Evolutionary conservation across 805 yeast species (phyloP).

Genomic region (Candida coquimbonensis): DNA sequence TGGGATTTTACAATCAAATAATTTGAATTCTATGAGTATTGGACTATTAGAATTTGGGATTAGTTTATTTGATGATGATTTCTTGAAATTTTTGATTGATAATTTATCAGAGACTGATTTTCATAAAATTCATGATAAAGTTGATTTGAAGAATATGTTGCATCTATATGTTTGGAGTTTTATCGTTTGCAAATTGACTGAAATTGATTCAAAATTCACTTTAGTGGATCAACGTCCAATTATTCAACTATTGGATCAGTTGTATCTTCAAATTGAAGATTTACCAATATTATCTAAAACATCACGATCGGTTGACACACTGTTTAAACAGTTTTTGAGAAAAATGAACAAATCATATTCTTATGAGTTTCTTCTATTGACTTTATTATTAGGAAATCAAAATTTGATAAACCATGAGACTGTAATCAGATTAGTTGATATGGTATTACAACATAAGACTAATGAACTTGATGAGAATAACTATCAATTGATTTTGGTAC

Average conservation of each 20-base stretch:
- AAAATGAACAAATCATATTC: constrained; percentile 6
- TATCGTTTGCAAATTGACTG: constrained; percentile 13
- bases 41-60: constrained; percentile 23
- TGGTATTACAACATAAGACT: not conserved
- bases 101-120: constrained; percentile 5
- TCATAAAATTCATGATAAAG: constrained; percentile 5
- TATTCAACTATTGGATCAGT: not conserved
- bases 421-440: not conserved
- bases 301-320: constrained; percentile 3
- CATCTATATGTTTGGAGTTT: constrained; percentile 12
- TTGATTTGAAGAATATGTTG: constrained; percentile 1
- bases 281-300: not conserved
- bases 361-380: constrained; percentile 10
- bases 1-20: constrained; percentile 9
- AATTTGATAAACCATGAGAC: not conserved
- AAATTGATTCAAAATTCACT: not conserved
- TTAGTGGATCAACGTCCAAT: not conserved
- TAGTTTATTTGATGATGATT: constrained; percentile 18
- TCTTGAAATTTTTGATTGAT: constrained; percentile 11
- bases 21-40: not conserved
- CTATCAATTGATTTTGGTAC: constrained; percentile 10
- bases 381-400: constrained; percentile 11
- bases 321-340: constrained; percentile 8
- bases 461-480: not conserved
- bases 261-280: not conserved